These are phyloP conservation scores for Schizosaccharomyces cryophilus DNA, from an alignment of 805 yeast genomes.

Conservation along the genomic window DNA sequence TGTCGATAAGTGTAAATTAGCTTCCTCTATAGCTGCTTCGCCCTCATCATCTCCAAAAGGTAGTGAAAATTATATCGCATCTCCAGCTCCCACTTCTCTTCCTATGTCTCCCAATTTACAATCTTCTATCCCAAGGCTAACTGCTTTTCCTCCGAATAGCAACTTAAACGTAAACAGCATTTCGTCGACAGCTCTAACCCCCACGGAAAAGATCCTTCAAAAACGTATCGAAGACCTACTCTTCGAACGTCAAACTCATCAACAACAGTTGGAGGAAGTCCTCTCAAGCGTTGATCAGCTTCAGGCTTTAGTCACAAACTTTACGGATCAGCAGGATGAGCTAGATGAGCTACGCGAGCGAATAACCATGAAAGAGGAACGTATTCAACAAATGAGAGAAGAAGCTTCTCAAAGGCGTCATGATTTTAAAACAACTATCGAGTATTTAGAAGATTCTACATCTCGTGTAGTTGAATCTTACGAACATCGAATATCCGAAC, in stretches of 20 bases:
- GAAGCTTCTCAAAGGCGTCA: neutral
- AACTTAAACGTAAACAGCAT: neutral
- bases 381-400: neutral
- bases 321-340: neutral
- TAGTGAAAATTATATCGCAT: neutral
- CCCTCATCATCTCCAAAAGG: neutral
- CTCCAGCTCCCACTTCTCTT: neutral
- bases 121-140: neutral
- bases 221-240: neutral
- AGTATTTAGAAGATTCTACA: neutral
- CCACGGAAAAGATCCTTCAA: neutral
- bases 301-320: neutral
- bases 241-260: neutral
- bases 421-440: neutral
- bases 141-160: neutral
- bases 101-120: neutral
- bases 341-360: neutral
- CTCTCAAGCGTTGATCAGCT: neutral
- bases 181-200: neutral
- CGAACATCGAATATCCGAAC: neutral
- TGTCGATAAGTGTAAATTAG: neutral
- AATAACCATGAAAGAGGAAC: neutral
- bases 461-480: neutral
- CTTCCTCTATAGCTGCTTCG: neutral
- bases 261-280: neutral